Percentiles rank a stretch among this genome's conserved stretches.
Conservation (phyloP, 2,329 filamentous ascomycete species). For the Hypoxylon sp. region DNA sequence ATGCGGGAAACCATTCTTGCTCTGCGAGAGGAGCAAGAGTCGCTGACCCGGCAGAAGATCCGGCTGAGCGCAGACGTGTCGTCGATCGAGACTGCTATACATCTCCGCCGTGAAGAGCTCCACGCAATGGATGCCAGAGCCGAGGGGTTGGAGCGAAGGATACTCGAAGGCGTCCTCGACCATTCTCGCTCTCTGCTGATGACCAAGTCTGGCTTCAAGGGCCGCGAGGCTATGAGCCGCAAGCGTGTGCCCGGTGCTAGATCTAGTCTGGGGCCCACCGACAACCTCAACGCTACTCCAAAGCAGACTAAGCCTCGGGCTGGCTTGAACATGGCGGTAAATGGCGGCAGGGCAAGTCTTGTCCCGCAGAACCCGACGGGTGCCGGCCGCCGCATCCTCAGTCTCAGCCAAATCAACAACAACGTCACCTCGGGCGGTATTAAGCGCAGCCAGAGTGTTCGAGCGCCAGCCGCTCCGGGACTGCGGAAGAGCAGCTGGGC, state of each 20-base stretch:
- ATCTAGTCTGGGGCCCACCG: slow-evolving; percentile 51
- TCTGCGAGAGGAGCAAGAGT: slow-evolving; percentile 75
- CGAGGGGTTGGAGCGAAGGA: slow-evolving; percentile 87
- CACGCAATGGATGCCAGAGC: slow-evolving; percentile 89
- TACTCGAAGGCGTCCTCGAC: slow-evolving; percentile 94
- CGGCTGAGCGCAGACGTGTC: slow-evolving; percentile 86
- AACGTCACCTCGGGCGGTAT: slow-evolving; percentile 72
- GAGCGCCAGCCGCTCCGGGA: slow-evolving; percentile 61
- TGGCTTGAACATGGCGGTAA: slow-evolving; percentile 63
- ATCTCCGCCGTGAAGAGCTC: slow-evolving; percentile 88
- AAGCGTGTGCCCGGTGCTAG: slow-evolving; percentile 57
- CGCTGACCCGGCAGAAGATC: slow-evolving; percentile 78
- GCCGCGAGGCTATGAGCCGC: slow-evolving; percentile 64
- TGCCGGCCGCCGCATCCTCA: slow-evolving; percentile 80
- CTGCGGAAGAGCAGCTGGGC: slow-evolving; percentile 75
- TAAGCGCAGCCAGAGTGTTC: slow-evolving; percentile 80
- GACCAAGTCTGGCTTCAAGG: slow-evolving; percentile 63
- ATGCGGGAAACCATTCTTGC: slow-evolving; percentile 63
- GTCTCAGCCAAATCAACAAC: slow-evolving; percentile 86
- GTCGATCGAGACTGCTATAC: slow-evolving; percentile 87
- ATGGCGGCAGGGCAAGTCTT: slow-evolving; percentile 57
- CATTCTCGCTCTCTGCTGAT: slow-evolving; percentile 92
- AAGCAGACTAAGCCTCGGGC: slow-evolving; percentile 42
- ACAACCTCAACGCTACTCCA: slow-evolving; percentile 35
- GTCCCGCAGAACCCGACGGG: slow-evolving; percentile 55